Percentiles rank a stretch among this genome's conserved stretches.
These are phyloP conservation scores for Hymenoscyphus occultus DNA, from an alignment of 2,329 filamentous ascomycete genomes.

Conservation along the genomic window DNA sequence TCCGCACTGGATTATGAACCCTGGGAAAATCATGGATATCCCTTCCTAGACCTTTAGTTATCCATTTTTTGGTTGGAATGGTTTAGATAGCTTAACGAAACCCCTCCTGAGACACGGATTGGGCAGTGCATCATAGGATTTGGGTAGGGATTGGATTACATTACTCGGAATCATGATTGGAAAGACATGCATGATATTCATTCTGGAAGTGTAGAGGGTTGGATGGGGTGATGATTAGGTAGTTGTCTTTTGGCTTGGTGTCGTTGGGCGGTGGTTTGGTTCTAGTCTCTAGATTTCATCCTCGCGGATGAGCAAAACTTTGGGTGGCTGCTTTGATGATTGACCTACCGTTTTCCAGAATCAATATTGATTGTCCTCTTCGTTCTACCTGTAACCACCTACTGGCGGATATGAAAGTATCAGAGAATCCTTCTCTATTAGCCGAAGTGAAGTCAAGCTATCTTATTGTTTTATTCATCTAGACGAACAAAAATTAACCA, in stretches of 20 bases:
- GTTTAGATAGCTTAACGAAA: background rate
- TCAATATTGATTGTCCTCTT: too few relatives aligned
- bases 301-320: background rate
- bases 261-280: background rate
- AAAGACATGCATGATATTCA: background rate
- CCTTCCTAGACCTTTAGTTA: conserved; percentile 30
- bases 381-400: too few relatives aligned
- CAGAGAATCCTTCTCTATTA: too few relatives aligned
- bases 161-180: background rate
- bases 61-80: too few relatives aligned
- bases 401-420: too few relatives aligned
- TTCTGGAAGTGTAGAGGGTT: background rate
- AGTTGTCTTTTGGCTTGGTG: background rate
- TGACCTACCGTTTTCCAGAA: too few relatives aligned
- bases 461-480: too few relatives aligned
- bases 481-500: too few relatives aligned
- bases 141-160: background rate
- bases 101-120: background rate
- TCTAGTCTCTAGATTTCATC: background rate
- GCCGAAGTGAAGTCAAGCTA: too few relatives aligned
- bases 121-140: background rate
- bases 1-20: conserved; percentile 86
- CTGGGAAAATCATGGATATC: conserved; percentile 84
- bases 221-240: background rate
- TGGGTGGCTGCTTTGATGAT: background rate